phyloP scores from a whole-genome alignment of 148 eudicot genomes.

The Tetragonia tetragonoides region DNA sequence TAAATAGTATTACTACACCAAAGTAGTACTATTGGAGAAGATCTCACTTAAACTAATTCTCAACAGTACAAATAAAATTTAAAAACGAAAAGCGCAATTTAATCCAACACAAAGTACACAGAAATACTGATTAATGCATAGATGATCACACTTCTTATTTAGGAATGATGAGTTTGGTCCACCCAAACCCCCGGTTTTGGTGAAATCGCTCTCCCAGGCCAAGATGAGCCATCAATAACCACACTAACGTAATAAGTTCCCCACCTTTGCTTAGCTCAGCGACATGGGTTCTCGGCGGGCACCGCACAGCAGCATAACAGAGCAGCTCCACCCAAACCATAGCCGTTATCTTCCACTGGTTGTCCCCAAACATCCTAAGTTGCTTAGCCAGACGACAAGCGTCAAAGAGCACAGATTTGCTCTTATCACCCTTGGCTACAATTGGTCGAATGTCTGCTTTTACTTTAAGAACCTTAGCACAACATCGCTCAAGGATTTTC shows the following conservation, averaged over 20 bases:
- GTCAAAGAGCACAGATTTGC: slow-evolving; percentile 37
- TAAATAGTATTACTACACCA: no score
- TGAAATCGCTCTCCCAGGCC: slow-evolving; percentile 32
- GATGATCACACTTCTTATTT: not conserved
- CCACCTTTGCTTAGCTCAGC: slow-evolving; percentile 24
- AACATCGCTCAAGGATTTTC: not conserved
- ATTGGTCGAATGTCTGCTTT: slow-evolving; percentile 2
- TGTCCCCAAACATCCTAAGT: slow-evolving; percentile 11
- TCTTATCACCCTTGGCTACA: slow-evolving; percentile 26
- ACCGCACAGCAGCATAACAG: slow-evolving; percentile 24
- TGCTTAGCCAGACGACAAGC: slow-evolving; percentile 31
- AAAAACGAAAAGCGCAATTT: no score
- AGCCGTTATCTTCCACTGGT: slow-evolving; percentile 30
- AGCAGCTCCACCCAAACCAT: slow-evolving; percentile 45
- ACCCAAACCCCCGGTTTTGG: slow-evolving; percentile 24
- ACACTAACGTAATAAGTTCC: slow-evolving; percentile 30
- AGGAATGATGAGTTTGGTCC: slow-evolving; percentile 21
- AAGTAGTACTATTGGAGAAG: no score
- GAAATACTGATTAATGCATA: not conserved
- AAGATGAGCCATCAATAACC: slow-evolving; percentile 34
- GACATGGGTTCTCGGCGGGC: slow-evolving; percentile 18
- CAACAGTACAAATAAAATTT: no score
- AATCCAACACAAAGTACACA: not conserved
- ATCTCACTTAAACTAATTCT: no score
- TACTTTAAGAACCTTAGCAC: not conserved